A percentile compares a stretch with the other conserved stretches of the same genome.
These are phyloP conservation scores for Salix viminalis DNA, from an alignment of 345 rosid species.

Conservation along the genomic window DNA sequence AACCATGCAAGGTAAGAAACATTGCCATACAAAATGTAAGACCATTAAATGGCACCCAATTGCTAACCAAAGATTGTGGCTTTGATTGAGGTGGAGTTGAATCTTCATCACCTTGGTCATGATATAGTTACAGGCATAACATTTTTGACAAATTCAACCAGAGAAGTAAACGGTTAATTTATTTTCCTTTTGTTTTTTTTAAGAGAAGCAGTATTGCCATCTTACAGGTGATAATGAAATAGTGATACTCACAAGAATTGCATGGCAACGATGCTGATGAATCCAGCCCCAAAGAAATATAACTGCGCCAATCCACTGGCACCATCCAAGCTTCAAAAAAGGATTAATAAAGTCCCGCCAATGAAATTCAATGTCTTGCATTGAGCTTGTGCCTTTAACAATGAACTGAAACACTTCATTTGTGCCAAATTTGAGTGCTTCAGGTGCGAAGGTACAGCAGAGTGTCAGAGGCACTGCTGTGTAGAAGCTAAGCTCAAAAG, in stretches of 20 bases:
- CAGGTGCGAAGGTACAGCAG: conserved; percentile 40
- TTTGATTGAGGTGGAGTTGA: too few species aligned
- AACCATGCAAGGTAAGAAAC: too few species aligned
- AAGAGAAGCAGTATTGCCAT: background rate
- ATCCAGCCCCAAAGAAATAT: conserved; percentile 72
- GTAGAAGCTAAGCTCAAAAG: conserved; percentile 48
- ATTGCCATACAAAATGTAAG: too few species aligned
- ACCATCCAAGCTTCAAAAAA: conserved; percentile 50
- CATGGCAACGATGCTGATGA: conserved; percentile 61
- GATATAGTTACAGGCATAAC: background rate
- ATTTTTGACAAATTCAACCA: background rate
- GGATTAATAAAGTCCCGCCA: conserved; percentile 37
- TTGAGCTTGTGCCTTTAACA: conserved; percentile 37
- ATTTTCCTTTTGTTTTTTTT: too few species aligned
- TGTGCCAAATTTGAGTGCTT: conserved; percentile 40
- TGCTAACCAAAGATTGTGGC: too few species aligned
- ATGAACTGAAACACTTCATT: conserved; percentile 39
- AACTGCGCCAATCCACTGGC: conserved; percentile 54
- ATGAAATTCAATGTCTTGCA: conserved; percentile 27
- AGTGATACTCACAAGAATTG: conserved; percentile 49
- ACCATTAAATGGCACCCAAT: too few species aligned
- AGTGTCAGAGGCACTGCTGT: conserved; percentile 56
- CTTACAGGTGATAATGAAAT: background rate
- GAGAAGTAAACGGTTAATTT: background rate
- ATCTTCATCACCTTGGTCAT: background rate